These are phyloP conservation scores for Massospora cicadina DNA, from an alignment of 371 early-diverging fungal genomes.

Conservation along the genomic window DNA sequence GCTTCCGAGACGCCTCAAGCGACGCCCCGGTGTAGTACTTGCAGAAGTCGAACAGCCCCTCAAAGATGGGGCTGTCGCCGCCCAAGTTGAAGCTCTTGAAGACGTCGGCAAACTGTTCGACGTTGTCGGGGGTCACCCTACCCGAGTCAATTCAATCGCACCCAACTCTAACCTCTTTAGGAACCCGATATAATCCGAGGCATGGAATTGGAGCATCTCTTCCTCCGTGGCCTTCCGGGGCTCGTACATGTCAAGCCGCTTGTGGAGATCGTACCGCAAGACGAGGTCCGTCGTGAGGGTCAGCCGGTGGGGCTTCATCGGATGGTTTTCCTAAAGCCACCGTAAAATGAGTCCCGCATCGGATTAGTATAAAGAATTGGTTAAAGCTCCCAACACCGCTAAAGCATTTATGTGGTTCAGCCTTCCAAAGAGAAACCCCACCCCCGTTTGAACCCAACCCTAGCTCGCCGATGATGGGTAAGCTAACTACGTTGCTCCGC, in stretches of 20 bases:
- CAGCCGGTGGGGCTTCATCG: slow-evolving; percentile 94
- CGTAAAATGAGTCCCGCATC: no score
- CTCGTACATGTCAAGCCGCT: slow-evolving; percentile 69
- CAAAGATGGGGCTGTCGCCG: slow-evolving; percentile 90
- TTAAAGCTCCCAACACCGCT: no score
- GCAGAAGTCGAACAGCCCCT: slow-evolving; percentile 93
- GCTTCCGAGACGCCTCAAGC: slow-evolving; percentile 64
- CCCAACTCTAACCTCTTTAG: slow-evolving; percentile 53
- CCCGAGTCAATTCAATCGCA: no score
- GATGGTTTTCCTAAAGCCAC: slow-evolving; percentile 69
- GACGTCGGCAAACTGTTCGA: slow-evolving; percentile 37
- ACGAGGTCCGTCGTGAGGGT: slow-evolving; percentile 83
- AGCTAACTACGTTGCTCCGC: no score
- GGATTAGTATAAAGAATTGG: no score
- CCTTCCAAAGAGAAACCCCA: no score
- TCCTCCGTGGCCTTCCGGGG: slow-evolving; percentile 90
- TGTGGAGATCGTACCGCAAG: slow-evolving; percentile 64
- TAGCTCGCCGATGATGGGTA: no score
- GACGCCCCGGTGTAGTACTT: slow-evolving; percentile 71
- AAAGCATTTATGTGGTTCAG: no score
- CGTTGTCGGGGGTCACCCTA: slow-evolving; percentile 84
- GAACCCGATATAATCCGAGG: slow-evolving; percentile 95
- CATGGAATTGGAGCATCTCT: slow-evolving; percentile 92
- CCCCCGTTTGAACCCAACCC: no score
- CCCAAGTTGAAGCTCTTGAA: slow-evolving; percentile 73